Percentiles rank a stretch among this genome's conserved stretches.
Evolutionary conservation across 1,139 yeast species (phyloP).

Genomic region (Hyphopichia khmerensis): DNA sequence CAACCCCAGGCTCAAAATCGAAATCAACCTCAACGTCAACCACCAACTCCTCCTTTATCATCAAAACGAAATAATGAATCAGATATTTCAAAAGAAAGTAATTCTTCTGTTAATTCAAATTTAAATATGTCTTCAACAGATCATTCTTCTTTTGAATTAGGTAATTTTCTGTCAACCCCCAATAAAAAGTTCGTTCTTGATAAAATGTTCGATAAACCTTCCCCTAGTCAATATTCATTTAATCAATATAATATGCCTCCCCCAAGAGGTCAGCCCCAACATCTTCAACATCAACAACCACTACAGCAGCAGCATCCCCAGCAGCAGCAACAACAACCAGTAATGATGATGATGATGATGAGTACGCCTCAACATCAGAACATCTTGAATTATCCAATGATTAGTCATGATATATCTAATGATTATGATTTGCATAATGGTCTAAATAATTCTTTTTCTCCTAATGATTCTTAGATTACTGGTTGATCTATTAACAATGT

Average conservation of each 20-base stretch:
- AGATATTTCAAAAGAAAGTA: slow-evolving; percentile 10
- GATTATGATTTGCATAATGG: neutral
- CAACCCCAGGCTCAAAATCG: neutral
- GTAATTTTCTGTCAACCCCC: slow-evolving; percentile 41
- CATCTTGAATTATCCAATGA: slow-evolving; percentile 14
- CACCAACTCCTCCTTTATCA: neutral
- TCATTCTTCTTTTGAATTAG: slow-evolving; percentile 40
- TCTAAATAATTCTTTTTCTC: neutral
- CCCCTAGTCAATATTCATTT: slow-evolving; percentile 29
- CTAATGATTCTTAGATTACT: neutral
- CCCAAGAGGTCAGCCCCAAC: too few species aligned
- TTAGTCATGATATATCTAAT: neutral
- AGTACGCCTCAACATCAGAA: slow-evolving; percentile 45
- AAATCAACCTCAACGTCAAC: too few species aligned
- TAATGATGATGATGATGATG: slow-evolving; percentile 39
- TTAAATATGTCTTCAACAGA: slow-evolving; percentile 21
- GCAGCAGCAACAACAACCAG: slow-evolving; percentile 15
- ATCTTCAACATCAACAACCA: slow-evolving; percentile 21
- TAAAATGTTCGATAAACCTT: slow-evolving; percentile 39
- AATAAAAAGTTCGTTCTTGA: slow-evolving; percentile 43
- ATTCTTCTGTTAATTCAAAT: slow-evolving; percentile 24
- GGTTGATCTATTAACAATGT: neutral
- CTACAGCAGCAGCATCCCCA: slow-evolving; percentile 13
- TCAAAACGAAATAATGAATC: neutral
- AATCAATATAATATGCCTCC: slow-evolving; percentile 22